phyloP scores from a whole-genome alignment of 257 asterid species.

The Nemophila menziesii region DNA sequence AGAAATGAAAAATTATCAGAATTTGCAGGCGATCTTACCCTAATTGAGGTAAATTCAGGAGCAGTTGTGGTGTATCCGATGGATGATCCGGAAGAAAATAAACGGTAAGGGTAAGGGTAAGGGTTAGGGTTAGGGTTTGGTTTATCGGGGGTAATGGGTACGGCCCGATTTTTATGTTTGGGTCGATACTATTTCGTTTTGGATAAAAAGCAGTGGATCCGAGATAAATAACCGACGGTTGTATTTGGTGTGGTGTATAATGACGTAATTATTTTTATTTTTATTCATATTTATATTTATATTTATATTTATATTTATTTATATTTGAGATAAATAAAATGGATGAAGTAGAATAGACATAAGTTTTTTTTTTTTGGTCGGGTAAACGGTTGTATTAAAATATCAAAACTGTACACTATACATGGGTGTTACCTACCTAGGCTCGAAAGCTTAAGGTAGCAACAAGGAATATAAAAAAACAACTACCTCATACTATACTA shows the following conservation, averaged over 20 bases:
- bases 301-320: too few relatives aligned
- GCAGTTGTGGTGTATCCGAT: slow-evolving; percentile 29
- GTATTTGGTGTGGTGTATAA: slow-evolving; percentile 23
- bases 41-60: slow-evolving; percentile 10
- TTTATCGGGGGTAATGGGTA: slow-evolving; percentile 10
- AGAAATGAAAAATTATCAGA: background rate
- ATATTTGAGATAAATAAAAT: too few relatives aligned
- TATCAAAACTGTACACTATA: too few relatives aligned
- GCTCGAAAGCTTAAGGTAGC: too few relatives aligned
- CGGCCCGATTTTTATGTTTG: slow-evolving; percentile 28
- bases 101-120: slow-evolving; percentile 27
- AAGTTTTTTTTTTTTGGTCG: too few relatives aligned
- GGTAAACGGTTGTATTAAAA: too few relatives aligned
- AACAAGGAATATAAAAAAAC: too few relatives aligned
- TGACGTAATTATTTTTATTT: background rate
- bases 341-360: too few relatives aligned
- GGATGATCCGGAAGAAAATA: slow-evolving; percentile 45
- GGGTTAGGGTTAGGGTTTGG: slow-evolving; percentile 33
- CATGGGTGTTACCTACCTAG: too few relatives aligned
- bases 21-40: slow-evolving; percentile 39
- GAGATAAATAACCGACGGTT: slow-evolving; percentile 5
- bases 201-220: slow-evolving; percentile 17
- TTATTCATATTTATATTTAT: too few relatives aligned
- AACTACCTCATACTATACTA: too few relatives aligned
- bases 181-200: slow-evolving; percentile 12